Conservation (phyloP, 371 early-diverging fungal species). For the Mortierella sp. region DNA sequence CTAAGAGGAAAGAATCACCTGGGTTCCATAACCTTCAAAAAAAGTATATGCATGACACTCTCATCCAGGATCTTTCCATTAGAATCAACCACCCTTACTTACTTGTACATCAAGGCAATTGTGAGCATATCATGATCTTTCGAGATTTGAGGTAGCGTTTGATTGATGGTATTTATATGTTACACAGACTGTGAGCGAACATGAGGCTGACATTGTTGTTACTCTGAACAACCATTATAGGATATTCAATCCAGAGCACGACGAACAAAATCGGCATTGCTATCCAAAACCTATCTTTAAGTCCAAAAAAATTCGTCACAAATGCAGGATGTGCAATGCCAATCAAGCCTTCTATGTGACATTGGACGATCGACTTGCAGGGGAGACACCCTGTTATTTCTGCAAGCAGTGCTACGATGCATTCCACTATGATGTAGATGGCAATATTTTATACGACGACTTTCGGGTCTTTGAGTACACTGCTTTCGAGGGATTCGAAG, state of each 20-base stretch:
- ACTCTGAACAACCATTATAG: constrained; percentile 4
- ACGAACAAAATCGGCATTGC: constrained; percentile 58
- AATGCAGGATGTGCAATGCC: constrained; percentile 76
- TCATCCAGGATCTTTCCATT: constrained; percentile 69
- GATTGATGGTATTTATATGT: no score
- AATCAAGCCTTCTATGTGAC: constrained; percentile 79
- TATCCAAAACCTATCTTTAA: constrained; percentile 61
- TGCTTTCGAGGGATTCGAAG: not conserved
- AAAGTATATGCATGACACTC: constrained; percentile 63
- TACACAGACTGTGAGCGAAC: not conserved
- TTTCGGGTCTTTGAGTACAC: constrained; percentile 32
- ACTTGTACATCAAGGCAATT: constrained; percentile 79
- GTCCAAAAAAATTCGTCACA: constrained; percentile 60
- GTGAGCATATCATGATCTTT: constrained; percentile 80
- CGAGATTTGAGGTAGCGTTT: constrained; percentile 65
- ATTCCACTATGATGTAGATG: constrained; percentile 79
- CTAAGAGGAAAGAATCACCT: constrained; percentile 11
- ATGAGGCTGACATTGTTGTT: not conserved
- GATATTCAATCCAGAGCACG: constrained; percentile 47
- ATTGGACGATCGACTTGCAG: constrained; percentile 75
- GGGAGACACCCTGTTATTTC: constrained; percentile 82
- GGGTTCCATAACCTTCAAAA: constrained; percentile 32
- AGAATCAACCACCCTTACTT: constrained; percentile 72
- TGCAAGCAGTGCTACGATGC: constrained; percentile 78
- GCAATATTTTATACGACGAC: constrained; percentile 63